Base-by-base conservation (phyloP, 1,284 basidiomycete species). In the Sporisorium scitamineum region DNA sequence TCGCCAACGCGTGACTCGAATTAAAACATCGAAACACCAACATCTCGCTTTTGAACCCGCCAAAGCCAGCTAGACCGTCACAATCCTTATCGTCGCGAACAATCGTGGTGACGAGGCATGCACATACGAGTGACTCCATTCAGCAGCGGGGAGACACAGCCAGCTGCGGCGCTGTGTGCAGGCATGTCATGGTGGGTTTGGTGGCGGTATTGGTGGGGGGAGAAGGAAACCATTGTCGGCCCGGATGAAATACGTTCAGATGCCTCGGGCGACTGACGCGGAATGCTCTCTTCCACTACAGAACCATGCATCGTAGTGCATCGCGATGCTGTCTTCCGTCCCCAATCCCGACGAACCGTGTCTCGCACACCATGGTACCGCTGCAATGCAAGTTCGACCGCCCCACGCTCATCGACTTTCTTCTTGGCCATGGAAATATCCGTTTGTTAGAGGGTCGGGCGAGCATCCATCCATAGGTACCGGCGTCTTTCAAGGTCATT, bases 241-340 rank as follows among this genome's bases (percentile, higher is more conserved):
- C 54, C 54, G 54, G 54, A 13, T 32, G 27, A 55, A 45, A 14
- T 55, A 34, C 16, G 18, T n/a, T 39, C 37, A 7, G 14, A 14
- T 13, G 26, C 51, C 34, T 22, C 22, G 51, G 32, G 26, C 24
- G 6, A 31, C 29, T 29, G 47, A 29, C 32, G 26, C 51, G 51
- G 51, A 41, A 41, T 20, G 18, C 11, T 8, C 27, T 32, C 18
- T 32, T 45, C 54, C 54, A 54, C 16, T 39, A 29, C 22, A 39
- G 37, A 24, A 39, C 14, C 13, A 11, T 26, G 31, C 42, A 26
- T 32, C 22, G 3, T 14, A 27, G 22, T 56, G 54, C 54, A 37
- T 45, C 54, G 54, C 54, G 32, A 47, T 24, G 31, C 29, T 44
- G 31, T 47, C 54, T 37, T 47, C 54, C 54, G 54, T n/a, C 22